A percentile compares a stretch with the other conserved stretches of the same genome.
phyloP scores from a whole-genome alignment of 371 early-diverging fungal genomes.

The Mortierella sp. region DNA sequence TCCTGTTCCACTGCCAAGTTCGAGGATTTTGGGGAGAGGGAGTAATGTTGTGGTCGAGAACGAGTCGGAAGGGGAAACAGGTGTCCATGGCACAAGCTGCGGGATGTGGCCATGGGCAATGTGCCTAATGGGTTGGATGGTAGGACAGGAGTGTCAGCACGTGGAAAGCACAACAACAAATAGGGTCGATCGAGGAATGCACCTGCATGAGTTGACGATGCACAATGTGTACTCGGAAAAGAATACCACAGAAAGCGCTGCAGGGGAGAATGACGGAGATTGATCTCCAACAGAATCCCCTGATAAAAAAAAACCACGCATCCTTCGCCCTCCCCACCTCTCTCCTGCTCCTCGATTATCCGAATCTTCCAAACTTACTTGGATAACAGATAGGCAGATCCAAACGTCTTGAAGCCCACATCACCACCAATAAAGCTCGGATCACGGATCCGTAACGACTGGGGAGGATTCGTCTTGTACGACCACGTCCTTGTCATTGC shows the following conservation, averaged over 20 bases:
- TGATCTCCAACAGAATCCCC: too few species aligned
- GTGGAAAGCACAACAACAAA: slow-evolving; percentile 1
- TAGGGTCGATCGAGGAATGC: neutral
- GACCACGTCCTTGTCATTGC: slow-evolving; percentile 52
- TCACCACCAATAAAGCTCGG: slow-evolving; percentile 50
- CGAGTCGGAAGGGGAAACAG: neutral
- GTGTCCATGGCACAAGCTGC: slow-evolving; percentile 48
- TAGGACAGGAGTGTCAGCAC: too few species aligned
- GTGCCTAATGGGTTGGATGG: slow-evolving; percentile 24
- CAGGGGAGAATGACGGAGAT: too few species aligned
- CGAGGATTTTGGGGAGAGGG: slow-evolving; percentile 36
- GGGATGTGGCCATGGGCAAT: slow-evolving; percentile 52
- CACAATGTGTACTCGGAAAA: too few species aligned
- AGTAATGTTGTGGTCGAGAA: slow-evolving; percentile 8
- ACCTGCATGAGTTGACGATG: too few species aligned
- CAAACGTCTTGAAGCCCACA: slow-evolving; percentile 54
- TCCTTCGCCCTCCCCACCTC: neutral
- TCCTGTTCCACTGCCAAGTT: slow-evolving; percentile 51
- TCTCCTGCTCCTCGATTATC: neutral
- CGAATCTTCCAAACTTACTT: slow-evolving; percentile 23
- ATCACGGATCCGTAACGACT: slow-evolving; percentile 45
- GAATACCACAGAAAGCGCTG: too few species aligned
- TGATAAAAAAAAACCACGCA: too few species aligned
- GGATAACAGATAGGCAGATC: slow-evolving; percentile 49
- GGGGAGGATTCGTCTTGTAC: slow-evolving; percentile 35